Base-by-base conservation (phyloP, 768 basidiomycete genomes). In the Mycena rosella region DNA sequence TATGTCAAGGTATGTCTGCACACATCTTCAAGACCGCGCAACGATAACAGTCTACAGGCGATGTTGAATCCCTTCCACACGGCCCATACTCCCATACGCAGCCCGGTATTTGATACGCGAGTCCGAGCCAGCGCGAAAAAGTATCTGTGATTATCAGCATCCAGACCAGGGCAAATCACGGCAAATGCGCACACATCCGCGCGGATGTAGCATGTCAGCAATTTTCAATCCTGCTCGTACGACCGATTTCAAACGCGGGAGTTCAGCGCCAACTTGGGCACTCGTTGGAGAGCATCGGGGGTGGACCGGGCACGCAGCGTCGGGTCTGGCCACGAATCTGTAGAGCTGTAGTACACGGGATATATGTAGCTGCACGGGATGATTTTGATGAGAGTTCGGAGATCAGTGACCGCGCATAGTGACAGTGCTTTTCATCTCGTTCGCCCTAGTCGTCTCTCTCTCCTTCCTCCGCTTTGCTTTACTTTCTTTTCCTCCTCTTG, bases 51-150 rank as follows among this genome's bases (percentile, higher is more conserved):
- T 45, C 22, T 18, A 4, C 80, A 97, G 96, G 90, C 93, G 66
- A 85, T 89, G 83, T 61, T 98, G 79, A 99, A 98, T 74, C 97
- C 98, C n/a, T 99, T 99, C 81, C 94, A 98, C 73, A 94, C 92
- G 5, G 92, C 93, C 34, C 96, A 98, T 75, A 92, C 89, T 44
- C 80, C 85, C 51, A 95, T 99, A 72, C 87, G 90, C 63, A 96
- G 93, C 76, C 75, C 79, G 20, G 85, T 90, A 6, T 99, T 99
- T 81, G 96, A 99, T 76, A 83, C 83, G 7, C 87, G 94, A 47
- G 91, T 99, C 1, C 85, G 94, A 67, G 89, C 91, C 22, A 93
- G 91, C 79, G 98, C 97, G 57, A 93, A 91, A 81, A 94, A 92
- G 82, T 82, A 95, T 78, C 80, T 99, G 73, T 90, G 52, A 63